These are phyloP conservation scores for Physocladia obscura DNA, from an alignment of 192 early-diverging fungal species.

Conservation along the genomic window DNA sequence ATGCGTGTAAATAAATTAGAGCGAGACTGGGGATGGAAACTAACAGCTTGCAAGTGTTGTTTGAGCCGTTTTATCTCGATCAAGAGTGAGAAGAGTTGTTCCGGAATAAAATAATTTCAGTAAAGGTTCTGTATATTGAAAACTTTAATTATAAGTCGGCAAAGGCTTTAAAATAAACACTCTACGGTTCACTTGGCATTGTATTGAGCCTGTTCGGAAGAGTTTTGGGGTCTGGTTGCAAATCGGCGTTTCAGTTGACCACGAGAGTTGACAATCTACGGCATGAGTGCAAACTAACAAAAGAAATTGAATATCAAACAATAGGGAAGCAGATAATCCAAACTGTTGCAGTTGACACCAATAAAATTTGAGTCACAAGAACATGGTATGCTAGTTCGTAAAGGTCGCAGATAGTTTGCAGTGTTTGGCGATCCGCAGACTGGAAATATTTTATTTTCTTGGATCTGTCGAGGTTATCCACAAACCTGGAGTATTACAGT, in stretches of 20 bases:
- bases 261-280: not conserved
- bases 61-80: not conserved
- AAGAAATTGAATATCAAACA: not conserved
- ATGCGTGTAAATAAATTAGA: not conserved
- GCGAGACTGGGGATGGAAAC: not conserved
- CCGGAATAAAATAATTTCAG: slow-evolving; percentile 7
- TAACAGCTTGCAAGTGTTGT: slow-evolving; percentile 2
- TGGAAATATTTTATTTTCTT: not conserved
- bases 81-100: not conserved
- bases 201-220: slow-evolving; percentile 12
- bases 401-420: not conserved
- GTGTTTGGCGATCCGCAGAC: slow-evolving; percentile 19
- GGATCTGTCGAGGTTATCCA: not conserved
- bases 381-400: slow-evolving; percentile 5
- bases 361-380: slow-evolving; percentile 3
- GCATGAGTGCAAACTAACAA: not conserved
- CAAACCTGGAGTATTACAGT: slow-evolving; percentile 17
- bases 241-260: slow-evolving; percentile 17
- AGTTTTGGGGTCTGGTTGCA: slow-evolving; percentile 25
- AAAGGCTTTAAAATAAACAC: not conserved
- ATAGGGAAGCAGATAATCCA: not conserved
- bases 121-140: not conserved
- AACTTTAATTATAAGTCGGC: too few species aligned
- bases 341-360: slow-evolving; percentile 25
- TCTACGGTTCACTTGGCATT: slow-evolving; percentile 20